Percentiles rank a stretch among this genome's conserved stretches.
These are phyloP conservation scores for Mortierella sp. DNA, from an alignment of 371 early-diverging fungal genomes.

Conservation along the genomic window DNA sequence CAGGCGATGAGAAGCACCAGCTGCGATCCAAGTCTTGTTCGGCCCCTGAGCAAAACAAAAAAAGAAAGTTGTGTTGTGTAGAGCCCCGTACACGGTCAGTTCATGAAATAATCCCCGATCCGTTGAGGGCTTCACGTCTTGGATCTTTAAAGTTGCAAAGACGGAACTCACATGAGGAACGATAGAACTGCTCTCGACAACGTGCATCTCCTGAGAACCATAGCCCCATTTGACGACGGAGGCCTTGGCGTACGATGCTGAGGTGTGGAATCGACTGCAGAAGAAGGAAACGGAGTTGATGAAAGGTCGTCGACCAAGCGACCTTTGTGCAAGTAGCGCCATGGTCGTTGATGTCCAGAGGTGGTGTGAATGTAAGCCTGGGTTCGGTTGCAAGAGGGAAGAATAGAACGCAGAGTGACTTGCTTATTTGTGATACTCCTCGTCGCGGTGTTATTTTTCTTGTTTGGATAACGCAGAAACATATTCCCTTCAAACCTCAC, in stretches of 20 bases:
- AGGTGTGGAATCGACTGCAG: slow-evolving; percentile 29
- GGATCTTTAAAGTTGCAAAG: no score
- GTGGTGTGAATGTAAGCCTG: background rate
- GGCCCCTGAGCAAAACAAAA: no score
- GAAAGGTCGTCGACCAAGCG: background rate
- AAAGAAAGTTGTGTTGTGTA: no score
- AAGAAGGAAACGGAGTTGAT: background rate
- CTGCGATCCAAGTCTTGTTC: slow-evolving; percentile 42
- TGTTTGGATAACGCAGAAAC: no score
- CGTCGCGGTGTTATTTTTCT: no score
- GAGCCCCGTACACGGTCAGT: no score
- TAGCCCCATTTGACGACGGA: slow-evolving; percentile 47
- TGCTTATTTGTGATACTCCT: no score
- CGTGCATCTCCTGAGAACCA: slow-evolving; percentile 17
- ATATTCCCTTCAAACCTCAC: background rate
- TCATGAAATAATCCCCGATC: no score
- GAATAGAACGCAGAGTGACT: background rate
- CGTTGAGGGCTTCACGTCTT: no score
- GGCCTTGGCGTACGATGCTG: slow-evolving; percentile 20
- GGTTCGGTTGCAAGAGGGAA: no score
- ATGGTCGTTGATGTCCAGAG: background rate
- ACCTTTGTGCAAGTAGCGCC: slow-evolving; percentile 1
- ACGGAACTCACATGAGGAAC: slow-evolving; percentile 16
- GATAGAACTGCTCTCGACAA: slow-evolving; percentile 26
- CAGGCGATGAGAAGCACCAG: slow-evolving; percentile 43